Conservation (phyloP, 2,329 filamentous ascomycete genomes). For the Proliferodiscus dingleyae region DNA sequence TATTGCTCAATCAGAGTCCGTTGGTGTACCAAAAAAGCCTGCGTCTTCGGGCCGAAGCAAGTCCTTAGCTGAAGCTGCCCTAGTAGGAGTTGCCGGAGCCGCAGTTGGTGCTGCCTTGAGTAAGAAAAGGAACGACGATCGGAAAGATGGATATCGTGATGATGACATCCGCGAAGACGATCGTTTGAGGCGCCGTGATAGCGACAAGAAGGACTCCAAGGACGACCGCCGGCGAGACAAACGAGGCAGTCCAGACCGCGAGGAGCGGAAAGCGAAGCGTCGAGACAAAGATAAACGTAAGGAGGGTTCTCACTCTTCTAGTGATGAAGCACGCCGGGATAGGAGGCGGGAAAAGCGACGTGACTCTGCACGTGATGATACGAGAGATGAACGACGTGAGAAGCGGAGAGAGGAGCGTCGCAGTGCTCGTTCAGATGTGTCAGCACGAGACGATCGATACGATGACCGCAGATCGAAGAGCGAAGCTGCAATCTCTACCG, state of each 20-base stretch:
- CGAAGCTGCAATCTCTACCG: constrained; percentile 25
- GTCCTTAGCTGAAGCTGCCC: constrained; percentile 41
- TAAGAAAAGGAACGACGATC: constrained; percentile 32
- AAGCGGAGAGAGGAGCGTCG: constrained; percentile 31
- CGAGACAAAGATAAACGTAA: constrained; percentile 23
- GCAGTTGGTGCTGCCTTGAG: constrained; percentile 44
- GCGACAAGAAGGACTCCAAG: constrained; percentile 17
- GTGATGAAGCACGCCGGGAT: constrained; percentile 19
- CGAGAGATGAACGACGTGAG: constrained; percentile 31
- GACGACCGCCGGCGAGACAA: constrained; percentile 21
- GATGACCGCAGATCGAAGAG: constrained; percentile 25
- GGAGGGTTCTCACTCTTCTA: constrained; percentile 15
- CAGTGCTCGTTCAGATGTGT: constrained; percentile 14
- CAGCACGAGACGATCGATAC: constrained; percentile 13
- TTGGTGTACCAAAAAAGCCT: constrained; percentile 20
- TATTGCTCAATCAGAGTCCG: constrained; percentile 26
- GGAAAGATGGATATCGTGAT: constrained; percentile 22
- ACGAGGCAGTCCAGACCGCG: constrained; percentile 20
- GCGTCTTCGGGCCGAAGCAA: constrained; percentile 34
- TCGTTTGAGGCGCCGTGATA: constrained; percentile 18
- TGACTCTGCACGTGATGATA: constrained; percentile 28
- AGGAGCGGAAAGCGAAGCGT: constrained; percentile 21
- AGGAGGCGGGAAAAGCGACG: constrained; percentile 26
- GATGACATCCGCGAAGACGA: constrained; percentile 17
- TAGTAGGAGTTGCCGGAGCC: constrained; percentile 44